phyloP scores from a whole-genome alignment of 1,284 basidiomycete species.

The Puccinia hordei region DNA sequence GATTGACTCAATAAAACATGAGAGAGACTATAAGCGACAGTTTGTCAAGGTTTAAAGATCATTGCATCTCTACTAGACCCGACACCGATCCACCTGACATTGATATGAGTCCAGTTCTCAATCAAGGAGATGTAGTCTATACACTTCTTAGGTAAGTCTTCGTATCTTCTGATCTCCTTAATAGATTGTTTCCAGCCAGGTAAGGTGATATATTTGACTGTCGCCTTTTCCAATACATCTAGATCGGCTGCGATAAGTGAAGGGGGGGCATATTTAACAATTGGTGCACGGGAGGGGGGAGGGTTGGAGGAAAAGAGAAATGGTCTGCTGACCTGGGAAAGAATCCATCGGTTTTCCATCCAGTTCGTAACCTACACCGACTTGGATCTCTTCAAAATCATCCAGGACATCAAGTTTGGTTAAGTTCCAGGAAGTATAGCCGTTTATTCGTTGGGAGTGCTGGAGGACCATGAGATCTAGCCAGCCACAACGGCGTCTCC shows the following conservation, averaged over 20 bases:
- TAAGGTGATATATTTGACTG: conserved; percentile 85
- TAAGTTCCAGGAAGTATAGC: conserved; percentile 59
- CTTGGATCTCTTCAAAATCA: conserved; percentile 58
- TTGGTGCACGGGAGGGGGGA: no score
- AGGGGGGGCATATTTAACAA: no score
- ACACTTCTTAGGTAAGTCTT: conserved; percentile 82
- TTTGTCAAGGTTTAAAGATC: conserved; percentile 61
- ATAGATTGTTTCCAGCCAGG: conserved; percentile 91
- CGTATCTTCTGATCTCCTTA: conserved; percentile 68
- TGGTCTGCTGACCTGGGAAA: conserved; percentile 55
- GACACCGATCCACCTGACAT: conserved; percentile 87
- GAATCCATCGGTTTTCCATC: conserved; percentile 59
- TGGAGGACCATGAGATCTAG: conserved; percentile 59
- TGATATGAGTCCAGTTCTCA: conserved; percentile 76
- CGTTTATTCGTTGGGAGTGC: conserved; percentile 60
- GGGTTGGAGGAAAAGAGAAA: conserved; percentile 14
- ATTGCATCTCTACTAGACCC: conserved; percentile 81
- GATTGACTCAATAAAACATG: no score
- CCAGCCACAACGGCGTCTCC: conserved; percentile 60
- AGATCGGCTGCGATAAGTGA: no score
- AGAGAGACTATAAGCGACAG: no score
- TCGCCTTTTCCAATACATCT: conserved; percentile 75
- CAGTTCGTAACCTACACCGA: conserved; percentile 57
- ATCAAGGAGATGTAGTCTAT: conserved; percentile 85
- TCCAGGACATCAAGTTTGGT: conserved; percentile 61